Percentiles rank a stretch among this genome's conserved stretches.
Conservation (phyloP, 208 protist genomes). For the Leishmania braziliensis region DNA sequence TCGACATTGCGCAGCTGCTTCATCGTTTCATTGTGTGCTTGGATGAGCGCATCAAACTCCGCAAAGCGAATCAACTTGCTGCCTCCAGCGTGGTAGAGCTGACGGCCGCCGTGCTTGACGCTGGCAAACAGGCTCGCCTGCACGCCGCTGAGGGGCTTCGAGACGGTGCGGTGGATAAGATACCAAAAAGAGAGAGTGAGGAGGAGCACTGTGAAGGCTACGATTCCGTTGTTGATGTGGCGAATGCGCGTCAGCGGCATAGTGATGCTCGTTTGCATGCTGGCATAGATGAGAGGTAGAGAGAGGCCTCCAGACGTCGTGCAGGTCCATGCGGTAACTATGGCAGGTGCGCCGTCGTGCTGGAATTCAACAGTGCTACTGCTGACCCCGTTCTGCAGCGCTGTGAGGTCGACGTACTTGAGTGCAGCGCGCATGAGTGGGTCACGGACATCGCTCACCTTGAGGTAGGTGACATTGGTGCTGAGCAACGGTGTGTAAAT, state of each 20-base stretch:
- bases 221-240: constrained; percentile 6
- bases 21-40: constrained; percentile 26
- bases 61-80: constrained; percentile 6
- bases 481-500: neutral
- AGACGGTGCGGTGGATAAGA: constrained; percentile 1
- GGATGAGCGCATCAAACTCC: constrained; percentile 14
- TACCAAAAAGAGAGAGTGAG: neutral
- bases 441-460: constrained; percentile 27
- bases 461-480: constrained; percentile 9
- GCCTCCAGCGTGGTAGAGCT: neutral
- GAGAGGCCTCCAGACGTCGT: neutral
- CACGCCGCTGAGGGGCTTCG: constrained; percentile 7
- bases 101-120: neutral
- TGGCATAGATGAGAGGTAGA: constrained; percentile 11
- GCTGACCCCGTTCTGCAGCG: constrained; percentile 5
- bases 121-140: neutral
- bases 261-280: neutral
- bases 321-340: constrained; percentile 1
- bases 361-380: constrained; percentile 7
- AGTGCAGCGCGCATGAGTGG: constrained; percentile 44
- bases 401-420: constrained; percentile 25
- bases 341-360: constrained; percentile 5
- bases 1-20: constrained; percentile 24
- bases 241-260: neutral
- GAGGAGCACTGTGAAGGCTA: neutral